A percentile compares a stretch with the other conserved stretches of the same genome.
Conservation (phyloP, 345 rosid genomes). For the Sisymbrium altissimum region DNA sequence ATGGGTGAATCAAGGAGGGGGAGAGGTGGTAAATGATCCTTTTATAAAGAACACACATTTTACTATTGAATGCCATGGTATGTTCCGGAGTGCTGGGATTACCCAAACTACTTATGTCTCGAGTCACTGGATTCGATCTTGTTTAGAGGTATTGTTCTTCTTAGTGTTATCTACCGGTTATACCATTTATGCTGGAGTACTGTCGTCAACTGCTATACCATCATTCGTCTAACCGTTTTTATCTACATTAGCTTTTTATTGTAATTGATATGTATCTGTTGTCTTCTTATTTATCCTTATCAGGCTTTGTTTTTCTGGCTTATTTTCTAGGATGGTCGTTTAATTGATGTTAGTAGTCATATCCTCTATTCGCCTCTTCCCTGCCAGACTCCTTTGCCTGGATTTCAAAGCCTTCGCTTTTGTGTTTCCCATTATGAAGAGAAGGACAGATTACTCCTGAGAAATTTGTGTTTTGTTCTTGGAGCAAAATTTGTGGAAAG, state of each 20-base stretch:
- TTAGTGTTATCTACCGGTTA: not conserved
- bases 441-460: slow-evolving; percentile 67
- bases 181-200: not conserved
- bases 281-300: not conserved
- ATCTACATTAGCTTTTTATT: not conserved
- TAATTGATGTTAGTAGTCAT: slow-evolving; percentile 77
- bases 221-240: not conserved
- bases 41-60: slow-evolving; percentile 44
- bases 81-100: slow-evolving; percentile 32
- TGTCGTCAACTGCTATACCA: slow-evolving; percentile 21
- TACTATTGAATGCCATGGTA: slow-evolving; percentile 77
- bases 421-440: slow-evolving; percentile 81
- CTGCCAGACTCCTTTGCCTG: slow-evolving; percentile 81
- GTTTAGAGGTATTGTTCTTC: slow-evolving; percentile 69
- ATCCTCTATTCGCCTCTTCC: slow-evolving; percentile 89
- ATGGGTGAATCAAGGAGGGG: slow-evolving; percentile 93
- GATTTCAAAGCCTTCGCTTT: slow-evolving; percentile 67
- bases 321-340: slow-evolving; percentile 57
- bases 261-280: not conserved
- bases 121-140: slow-evolving; percentile 90
- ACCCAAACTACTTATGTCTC: slow-evolving; percentile 55
- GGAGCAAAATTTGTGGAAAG: slow-evolving; percentile 69
- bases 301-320: slow-evolving; percentile 5
- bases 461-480: slow-evolving; percentile 76
- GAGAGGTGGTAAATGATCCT: slow-evolving; percentile 52